Percentiles rank a stretch among this genome's conserved stretches.
These are phyloP conservation scores for Myxozyma vanderwaltii DNA, from an alignment of 805 yeast genomes.

Conservation along the genomic window DNA sequence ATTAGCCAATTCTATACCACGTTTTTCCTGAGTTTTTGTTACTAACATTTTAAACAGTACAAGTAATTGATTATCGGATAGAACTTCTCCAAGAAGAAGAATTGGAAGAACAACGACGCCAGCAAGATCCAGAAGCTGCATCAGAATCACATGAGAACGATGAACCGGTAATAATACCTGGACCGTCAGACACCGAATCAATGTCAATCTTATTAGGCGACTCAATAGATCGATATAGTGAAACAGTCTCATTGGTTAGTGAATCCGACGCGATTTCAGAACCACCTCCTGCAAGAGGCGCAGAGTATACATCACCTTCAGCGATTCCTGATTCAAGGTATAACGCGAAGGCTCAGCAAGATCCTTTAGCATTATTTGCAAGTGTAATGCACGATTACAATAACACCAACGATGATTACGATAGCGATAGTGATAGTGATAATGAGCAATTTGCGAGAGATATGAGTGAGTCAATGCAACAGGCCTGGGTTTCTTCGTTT, in stretches of 20 bases:
- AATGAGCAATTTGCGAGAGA: slow-evolving; percentile 27
- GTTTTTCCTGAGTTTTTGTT: too few relatives aligned
- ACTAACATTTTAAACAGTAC: slow-evolving; percentile 11
- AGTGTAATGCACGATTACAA: not conserved
- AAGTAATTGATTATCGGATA: slow-evolving; percentile 32
- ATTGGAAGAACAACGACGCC: not conserved
- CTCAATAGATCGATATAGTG: slow-evolving; percentile 17
- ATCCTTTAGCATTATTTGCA: slow-evolving; percentile 1
- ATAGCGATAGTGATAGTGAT: slow-evolving; percentile 16
- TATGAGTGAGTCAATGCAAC: slow-evolving; percentile 30
- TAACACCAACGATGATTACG: not conserved
- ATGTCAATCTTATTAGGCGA: slow-evolving; percentile 21
- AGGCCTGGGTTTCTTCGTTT: slow-evolving; percentile 33
- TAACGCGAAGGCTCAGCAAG: too few relatives aligned
- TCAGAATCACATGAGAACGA: not conserved
- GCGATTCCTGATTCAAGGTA: not conserved
- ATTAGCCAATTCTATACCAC: not conserved
- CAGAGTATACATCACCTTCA: not conserved
- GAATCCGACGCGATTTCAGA: slow-evolving; percentile 8
- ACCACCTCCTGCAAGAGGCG: not conserved
- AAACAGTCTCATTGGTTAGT: slow-evolving; percentile 5
- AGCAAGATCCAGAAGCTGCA: not conserved
- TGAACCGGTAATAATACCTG: not conserved
- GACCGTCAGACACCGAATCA: slow-evolving; percentile 23
- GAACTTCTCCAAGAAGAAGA: slow-evolving; percentile 33